Conservation (phyloP, 2,329 filamentous ascomycete genomes). For the Cladosporium velox region DNA sequence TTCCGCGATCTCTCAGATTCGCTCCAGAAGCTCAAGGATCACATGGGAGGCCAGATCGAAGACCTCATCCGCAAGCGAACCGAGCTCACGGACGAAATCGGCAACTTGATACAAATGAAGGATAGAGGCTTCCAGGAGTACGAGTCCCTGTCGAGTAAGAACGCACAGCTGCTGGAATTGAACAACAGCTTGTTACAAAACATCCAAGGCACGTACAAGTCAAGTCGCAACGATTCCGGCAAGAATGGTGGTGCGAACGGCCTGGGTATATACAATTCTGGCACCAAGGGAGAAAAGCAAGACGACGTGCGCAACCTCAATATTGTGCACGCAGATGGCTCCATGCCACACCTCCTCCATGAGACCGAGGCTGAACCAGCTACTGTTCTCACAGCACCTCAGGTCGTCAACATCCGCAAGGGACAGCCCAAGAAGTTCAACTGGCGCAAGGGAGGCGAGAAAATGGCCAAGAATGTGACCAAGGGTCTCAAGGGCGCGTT, state of each 20-base stretch:
- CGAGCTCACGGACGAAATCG: slow-evolving; percentile 80
- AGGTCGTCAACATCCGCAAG: slow-evolving; percentile 92
- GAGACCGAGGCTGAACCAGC: slow-evolving; percentile 66
- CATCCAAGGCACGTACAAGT: slow-evolving; percentile 91
- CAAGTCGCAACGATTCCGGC: slow-evolving; percentile 55
- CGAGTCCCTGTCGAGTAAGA: slow-evolving; percentile 90
- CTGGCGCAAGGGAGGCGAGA: slow-evolving; percentile 96
- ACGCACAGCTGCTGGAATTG: slow-evolving; percentile 88
- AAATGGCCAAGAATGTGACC: slow-evolving; percentile 87
- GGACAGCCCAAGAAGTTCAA: slow-evolving; percentile 95
- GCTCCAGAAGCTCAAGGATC: slow-evolving; percentile 73
- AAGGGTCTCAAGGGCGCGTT: slow-evolving; percentile 95
- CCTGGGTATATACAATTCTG: slow-evolving; percentile 59
- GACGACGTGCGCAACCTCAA: slow-evolving; percentile 47
- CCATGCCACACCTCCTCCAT: slow-evolving; percentile 45
- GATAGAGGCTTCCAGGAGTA: slow-evolving; percentile 95
- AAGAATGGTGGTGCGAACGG: slow-evolving; percentile 54
- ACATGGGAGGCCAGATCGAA: slow-evolving; percentile 73
- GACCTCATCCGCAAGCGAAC: slow-evolving; percentile 88
- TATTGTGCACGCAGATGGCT: slow-evolving; percentile 37
- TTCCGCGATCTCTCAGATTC: slow-evolving; percentile 64
- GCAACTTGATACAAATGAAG: slow-evolving; percentile 77
- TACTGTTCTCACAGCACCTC: slow-evolving; percentile 70
- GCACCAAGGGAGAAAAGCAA: slow-evolving; percentile 27
- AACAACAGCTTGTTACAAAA: slow-evolving; percentile 94